A percentile compares a stretch with the other conserved stretches of the same genome.
Evolutionary conservation across 805 yeast species (phyloP).

Genomic region (Candida ipomoeae): DNA sequence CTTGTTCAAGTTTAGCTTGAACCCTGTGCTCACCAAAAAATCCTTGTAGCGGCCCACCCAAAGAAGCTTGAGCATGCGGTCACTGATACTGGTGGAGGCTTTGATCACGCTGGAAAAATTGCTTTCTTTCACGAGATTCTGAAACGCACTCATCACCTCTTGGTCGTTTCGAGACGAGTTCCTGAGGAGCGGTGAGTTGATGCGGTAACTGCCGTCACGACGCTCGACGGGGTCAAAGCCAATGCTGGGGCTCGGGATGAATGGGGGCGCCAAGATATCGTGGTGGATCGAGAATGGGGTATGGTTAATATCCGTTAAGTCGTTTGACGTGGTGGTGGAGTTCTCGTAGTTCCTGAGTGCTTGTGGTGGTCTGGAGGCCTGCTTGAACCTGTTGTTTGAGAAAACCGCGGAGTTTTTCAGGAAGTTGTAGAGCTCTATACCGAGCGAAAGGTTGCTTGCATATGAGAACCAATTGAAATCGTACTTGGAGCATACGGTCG

Average conservation of each 20-base stretch:
- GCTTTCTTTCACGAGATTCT: conserved; percentile 46
- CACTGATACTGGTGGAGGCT: conserved; percentile 64
- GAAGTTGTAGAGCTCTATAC: conserved; percentile 76
- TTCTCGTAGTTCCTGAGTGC: not conserved
- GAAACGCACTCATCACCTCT: conserved; percentile 48
- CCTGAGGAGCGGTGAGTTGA: conserved; percentile 21
- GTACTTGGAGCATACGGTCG: conserved; percentile 78
- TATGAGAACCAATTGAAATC: conserved; percentile 91
- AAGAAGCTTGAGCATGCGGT: conserved; percentile 54
- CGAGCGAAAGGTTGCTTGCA: conserved; percentile 79
- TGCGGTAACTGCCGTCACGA: conserved; percentile 23
- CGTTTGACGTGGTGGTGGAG: not conserved
- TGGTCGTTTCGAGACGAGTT: conserved; percentile 10
- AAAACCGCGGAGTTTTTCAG: conserved; percentile 17
- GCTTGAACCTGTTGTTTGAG: not conserved
- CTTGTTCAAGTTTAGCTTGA: conserved; percentile 42
- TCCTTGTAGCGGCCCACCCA: conserved; percentile 91
- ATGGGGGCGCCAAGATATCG: conserved; percentile 12
- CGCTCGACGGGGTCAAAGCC: conserved; percentile 6
- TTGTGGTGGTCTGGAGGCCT: not conserved
- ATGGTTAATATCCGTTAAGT: not conserved
- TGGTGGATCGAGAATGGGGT: conserved; percentile 12
- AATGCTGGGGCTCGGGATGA: not conserved
- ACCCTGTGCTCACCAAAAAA: conserved; percentile 73
- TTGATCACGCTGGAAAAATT: conserved; percentile 70